Evolutionary conservation across 495 filamentous ascomycete genomes (phyloP), one percentile per base, ranked within the genome.

Genomic region (Penicillium egyptiacum): DNA sequence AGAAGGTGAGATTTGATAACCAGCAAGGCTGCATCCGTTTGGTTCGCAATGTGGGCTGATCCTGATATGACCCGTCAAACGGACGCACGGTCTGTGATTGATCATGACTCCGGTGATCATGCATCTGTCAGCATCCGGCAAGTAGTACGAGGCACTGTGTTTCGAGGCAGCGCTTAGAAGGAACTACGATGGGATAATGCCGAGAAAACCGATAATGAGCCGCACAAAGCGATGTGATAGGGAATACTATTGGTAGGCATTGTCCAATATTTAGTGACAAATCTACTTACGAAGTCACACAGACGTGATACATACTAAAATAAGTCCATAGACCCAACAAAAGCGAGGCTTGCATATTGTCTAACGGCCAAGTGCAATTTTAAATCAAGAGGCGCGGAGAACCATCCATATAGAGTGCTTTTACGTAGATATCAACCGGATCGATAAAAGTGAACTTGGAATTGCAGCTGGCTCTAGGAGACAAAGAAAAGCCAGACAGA

Each of bases 81-180:
- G 35, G n/a, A 56, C 37, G 51, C 63, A 60, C 57, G 50, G 60
- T 52, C 47, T 56, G 58, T 64, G 64, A 61, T 57, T 56, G 57
- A 63, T 57, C 57, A 57, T 50, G 44, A 17, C 20, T 37, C 39
- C 12, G 52, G 17, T 16, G 23, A 17, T 42, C 44, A 51, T 61
- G 64, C 64, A 59, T 16, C 28, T 54, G 47, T 56, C 52, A 35
- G 37, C 37, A 56, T 59, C 33, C 17, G 56, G 61, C 20, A 58
- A 33, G 53, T 57, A 30, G 41, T 37, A 17, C 25, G 28, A 16
- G 17, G 25, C 12, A 44, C 12, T 20, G 19, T 43, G 41, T 44
- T 45, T 54, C 26, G 41, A 42, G 16, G 52, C 33, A 53, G 26
- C 25, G 39, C 50, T 22, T 53, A 22, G n/a, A 14, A 28, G 12